Evolutionary conservation across 2,329 filamentous ascomycete genomes (phyloP).

Genomic region (Epichloe coenophiala): DNA sequence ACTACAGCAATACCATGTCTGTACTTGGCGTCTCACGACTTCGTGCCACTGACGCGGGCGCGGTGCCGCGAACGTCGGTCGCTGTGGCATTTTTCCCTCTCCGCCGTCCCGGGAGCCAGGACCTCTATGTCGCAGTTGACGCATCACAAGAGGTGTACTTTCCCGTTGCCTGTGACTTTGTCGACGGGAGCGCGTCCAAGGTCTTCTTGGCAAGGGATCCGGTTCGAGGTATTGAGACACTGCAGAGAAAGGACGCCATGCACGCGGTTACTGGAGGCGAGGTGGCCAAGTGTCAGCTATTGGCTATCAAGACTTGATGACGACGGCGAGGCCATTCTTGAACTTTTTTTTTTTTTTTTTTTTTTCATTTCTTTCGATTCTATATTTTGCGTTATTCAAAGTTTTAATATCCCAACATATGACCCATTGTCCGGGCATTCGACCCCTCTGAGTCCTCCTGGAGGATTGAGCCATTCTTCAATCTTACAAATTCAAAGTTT

Average conservation of each 20-base stretch:
- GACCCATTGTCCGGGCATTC: too few species aligned
- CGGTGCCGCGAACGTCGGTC: constrained; percentile 9
- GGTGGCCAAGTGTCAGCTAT: constrained; percentile 7
- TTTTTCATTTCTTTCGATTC: not conserved
- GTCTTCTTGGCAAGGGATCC: constrained; percentile 16
- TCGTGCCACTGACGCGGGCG: constrained; percentile 9
- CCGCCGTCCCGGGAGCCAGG: constrained; percentile 4
- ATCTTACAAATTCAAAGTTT: too few species aligned
- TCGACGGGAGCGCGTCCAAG: constrained; percentile 9
- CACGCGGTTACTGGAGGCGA: constrained; percentile 16
- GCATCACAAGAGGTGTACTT: constrained; percentile 12
- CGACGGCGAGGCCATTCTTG: not conserved
- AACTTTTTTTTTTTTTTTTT: not conserved
- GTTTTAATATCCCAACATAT: too few species aligned
- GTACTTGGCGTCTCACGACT: constrained; percentile 18
- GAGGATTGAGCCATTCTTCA: too few species aligned
- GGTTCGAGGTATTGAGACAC: constrained; percentile 9
- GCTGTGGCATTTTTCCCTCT: constrained; percentile 10
- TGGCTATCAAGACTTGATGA: constrained; percentile 2
- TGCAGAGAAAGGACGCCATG: constrained; percentile 11
- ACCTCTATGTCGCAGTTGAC: constrained; percentile 11
- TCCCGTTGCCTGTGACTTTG: constrained; percentile 17
- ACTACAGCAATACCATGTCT: constrained; percentile 20
- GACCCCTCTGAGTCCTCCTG: too few species aligned
- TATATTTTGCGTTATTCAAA: too few species aligned